These are phyloP conservation scores for Populus hybrid DNA, from an alignment of 441 rosid genomes.

Conservation along the genomic window DNA sequence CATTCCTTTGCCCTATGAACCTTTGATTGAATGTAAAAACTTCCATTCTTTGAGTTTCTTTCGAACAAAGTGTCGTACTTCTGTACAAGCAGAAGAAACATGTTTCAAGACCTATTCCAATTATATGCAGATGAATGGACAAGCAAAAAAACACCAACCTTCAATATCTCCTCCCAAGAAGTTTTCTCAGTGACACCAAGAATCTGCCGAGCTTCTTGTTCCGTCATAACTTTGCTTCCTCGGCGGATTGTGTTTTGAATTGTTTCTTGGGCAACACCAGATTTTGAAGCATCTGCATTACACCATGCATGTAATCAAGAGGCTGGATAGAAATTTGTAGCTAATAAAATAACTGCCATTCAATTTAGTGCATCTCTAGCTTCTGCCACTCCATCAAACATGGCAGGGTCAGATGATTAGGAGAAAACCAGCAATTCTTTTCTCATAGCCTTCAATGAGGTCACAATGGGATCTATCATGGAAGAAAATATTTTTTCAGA, in stretches of 20 bases:
- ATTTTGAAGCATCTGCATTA: constrained; percentile 71
- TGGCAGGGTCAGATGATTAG: neutral
- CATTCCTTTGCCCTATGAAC: constrained; percentile 92
- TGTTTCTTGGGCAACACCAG: constrained; percentile 82
- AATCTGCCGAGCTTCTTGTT: constrained; percentile 83
- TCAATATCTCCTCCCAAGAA: constrained; percentile 78
- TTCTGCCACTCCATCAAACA: neutral
- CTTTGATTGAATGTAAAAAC: constrained; percentile 93
- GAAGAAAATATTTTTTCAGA: neutral
- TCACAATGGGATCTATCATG: neutral
- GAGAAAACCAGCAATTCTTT: neutral
- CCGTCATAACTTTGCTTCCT: constrained; percentile 72
- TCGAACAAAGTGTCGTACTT: constrained; percentile 74
- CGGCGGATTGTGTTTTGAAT: constrained; percentile 59
- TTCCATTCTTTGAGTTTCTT: constrained; percentile 76
- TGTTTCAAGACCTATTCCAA: neutral
- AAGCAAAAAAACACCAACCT: constrained; percentile 29
- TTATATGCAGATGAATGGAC: neutral
- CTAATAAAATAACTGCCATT: neutral
- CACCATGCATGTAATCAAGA: neutral
- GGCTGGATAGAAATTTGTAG: neutral
- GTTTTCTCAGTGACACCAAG: constrained; percentile 71
- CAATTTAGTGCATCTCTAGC: neutral
- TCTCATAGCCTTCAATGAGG: neutral
- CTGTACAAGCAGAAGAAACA: constrained; percentile 34